Evolutionary conservation across 2,329 filamentous ascomycete species (phyloP).

Genomic region (Aureobasidium namibiae): DNA sequence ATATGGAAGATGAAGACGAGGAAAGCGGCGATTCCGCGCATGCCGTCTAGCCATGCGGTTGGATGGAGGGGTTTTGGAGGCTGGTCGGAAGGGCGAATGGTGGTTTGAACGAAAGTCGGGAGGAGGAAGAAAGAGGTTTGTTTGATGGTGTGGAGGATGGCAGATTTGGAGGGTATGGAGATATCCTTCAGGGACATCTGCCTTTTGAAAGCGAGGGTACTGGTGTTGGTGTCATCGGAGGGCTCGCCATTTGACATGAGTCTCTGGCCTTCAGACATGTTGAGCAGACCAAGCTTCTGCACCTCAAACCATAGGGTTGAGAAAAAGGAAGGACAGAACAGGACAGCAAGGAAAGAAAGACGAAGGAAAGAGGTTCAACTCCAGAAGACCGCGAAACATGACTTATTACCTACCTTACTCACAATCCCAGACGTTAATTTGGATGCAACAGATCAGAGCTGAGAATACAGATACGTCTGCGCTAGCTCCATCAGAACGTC

Average conservation of each 20-base stretch:
- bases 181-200: not conserved
- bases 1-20: constrained; percentile 19
- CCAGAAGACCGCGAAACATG: no score
- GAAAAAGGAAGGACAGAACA: not conserved
- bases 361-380: no score
- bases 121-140: not conserved
- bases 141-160: not conserved
- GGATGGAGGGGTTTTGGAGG: not conserved
- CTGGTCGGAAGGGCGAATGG: not conserved
- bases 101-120: not conserved
- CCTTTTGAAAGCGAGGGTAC: not conserved
- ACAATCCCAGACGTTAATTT: no score
- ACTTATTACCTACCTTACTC: no score
- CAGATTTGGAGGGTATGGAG: not conserved
- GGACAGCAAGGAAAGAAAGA: not conserved
- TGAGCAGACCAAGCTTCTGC: not conserved
- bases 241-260: not conserved
- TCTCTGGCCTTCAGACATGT: not conserved
- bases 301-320: not conserved
- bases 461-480: no score
- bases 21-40: constrained; percentile 18
- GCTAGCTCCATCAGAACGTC: no score
- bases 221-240: not conserved
- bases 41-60: constrained; percentile 19
- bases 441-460: no score